Percentiles rank a stretch among this genome's conserved stretches.
Evolutionary conservation across 129 eudicot species (phyloP).

Genomic region (Chrysanthemum makinoi): DNA sequence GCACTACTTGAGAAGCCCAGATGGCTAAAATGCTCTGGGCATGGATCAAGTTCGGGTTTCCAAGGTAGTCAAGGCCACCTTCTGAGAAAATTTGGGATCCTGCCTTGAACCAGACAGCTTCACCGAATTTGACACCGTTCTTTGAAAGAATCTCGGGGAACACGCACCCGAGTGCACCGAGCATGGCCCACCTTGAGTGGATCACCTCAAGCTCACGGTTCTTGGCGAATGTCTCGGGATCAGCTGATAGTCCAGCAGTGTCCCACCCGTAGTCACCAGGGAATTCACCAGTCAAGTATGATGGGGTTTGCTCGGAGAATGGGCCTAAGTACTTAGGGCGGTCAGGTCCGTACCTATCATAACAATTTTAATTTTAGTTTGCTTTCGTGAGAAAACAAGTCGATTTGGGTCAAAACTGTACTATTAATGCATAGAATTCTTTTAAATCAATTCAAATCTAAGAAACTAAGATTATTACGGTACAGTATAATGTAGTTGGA

Average conservation of each 20-base stretch:
- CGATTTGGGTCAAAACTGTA: too few relatives aligned
- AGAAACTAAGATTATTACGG: too few relatives aligned
- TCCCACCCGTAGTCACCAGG: slow-evolving; percentile 88
- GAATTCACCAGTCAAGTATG: slow-evolving; percentile 75
- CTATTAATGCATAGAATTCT: too few relatives aligned
- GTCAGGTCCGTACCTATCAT: slow-evolving; percentile 65
- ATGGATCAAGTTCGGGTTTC: slow-evolving; percentile 67
- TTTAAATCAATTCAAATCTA: too few relatives aligned
- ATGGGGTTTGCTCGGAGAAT: slow-evolving; percentile 71
- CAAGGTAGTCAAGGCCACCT: slow-evolving; percentile 73
- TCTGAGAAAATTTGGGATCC: slow-evolving; percentile 66
- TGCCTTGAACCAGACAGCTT: slow-evolving; percentile 78
- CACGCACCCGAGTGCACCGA: slow-evolving; percentile 73
- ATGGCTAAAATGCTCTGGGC: slow-evolving; percentile 76
- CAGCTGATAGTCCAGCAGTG: slow-evolving; percentile 73
- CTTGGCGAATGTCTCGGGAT: slow-evolving; percentile 82
- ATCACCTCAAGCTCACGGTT: slow-evolving; percentile 81
- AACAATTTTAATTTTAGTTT: background rate
- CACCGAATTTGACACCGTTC: slow-evolving; percentile 66
- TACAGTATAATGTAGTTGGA: too few relatives aligned
- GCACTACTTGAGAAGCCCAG: slow-evolving; percentile 59
- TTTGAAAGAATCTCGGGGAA: slow-evolving; percentile 68
- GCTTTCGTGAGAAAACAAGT: too few relatives aligned
- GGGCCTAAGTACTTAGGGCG: slow-evolving; percentile 75
- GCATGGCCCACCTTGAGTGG: slow-evolving; percentile 79